Base-by-base conservation (phyloP, 2,329 filamentous ascomycete genomes). In the Fusarium nematophilum region DNA sequence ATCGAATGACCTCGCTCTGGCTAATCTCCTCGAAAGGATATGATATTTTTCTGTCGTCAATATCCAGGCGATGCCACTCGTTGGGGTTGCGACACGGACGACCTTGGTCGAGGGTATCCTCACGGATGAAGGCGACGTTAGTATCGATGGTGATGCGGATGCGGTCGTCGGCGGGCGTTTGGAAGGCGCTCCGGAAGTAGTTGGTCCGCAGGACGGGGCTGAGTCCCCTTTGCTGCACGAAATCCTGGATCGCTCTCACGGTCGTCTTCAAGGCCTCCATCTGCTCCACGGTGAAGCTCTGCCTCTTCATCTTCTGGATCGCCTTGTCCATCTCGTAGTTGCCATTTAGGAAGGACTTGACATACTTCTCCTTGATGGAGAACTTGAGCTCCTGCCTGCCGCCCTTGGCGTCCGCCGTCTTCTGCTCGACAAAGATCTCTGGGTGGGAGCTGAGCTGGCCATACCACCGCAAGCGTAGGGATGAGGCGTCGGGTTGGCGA, bases 121-220 rank as follows among this genome's bases (percentile, higher is more conserved):
- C 87, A 42, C 87, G 84, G 70, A 99, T 96, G 67, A 98, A 90
- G 18, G 92, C 93, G 26, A 98, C 82, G 66, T 96, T 88, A 1
- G 93, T 97, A 73, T 99, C 95, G 56, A 99, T 90, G 6, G 93
- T 93, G 67, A 99, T 91, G 49, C 95, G 88, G 39, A 99, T 89
- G 17, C 91, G 90, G 74, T 96, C 88, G 72, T 99, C 93, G 13
- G 91, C 87, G 6, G 95, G 95, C 65, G 97, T 97, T 76, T 99
- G 95, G 80, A 98, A 99, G 1, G 95, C 95, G 1, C 93, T 96
- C 59, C 95, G 90, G 31, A 89, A 90, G 74, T 98, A 98, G 77
- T 96, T 97, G 60, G 95, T 95, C 44, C 95, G 88, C 47, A 99
- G 76, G 26, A 97, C 85, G 5, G 95, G 95, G 72, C 94, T 87